Evolutionary conservation across 225 moss, liverwort and hornwort species (phyloP).

Genomic region (Bryum argenteum): DNA sequence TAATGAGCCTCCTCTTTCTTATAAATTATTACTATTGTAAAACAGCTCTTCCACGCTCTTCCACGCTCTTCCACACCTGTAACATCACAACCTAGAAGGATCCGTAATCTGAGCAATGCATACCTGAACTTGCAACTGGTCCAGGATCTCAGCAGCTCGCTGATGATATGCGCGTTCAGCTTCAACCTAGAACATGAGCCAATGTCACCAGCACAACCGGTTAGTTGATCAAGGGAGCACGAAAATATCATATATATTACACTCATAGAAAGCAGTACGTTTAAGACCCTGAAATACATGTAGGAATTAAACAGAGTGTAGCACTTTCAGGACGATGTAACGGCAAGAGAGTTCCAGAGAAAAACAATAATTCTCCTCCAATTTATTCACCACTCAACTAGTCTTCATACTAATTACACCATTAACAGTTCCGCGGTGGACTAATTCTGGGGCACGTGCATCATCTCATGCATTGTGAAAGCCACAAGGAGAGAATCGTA

Average conservation of each 20-base stretch:
- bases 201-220: constrained; percentile 17
- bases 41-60: too few relatives aligned
- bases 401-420: neutral
- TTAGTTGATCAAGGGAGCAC: neutral
- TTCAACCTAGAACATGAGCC: constrained; percentile 47
- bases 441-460: neutral
- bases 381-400: neutral
- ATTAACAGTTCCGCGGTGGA: neutral
- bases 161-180: constrained; percentile 62
- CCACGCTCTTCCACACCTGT: too few relatives aligned
- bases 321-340: constrained; percentile 11
- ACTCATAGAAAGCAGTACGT: neutral
- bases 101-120: constrained; percentile 12
- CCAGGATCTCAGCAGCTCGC: constrained; percentile 52
- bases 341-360: neutral
- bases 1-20: too few relatives aligned
- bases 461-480: constrained; percentile 1
- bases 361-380: neutral
- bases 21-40: too few relatives aligned
- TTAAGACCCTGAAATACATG: neutral
- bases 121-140: constrained; percentile 61
- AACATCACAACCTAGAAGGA: constrained; percentile 8
- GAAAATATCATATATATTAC: neutral
- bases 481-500: constrained; percentile 3
- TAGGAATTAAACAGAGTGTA: neutral